These are phyloP conservation scores for Ophiosphaerella korrae DNA, from an alignment of 2,329 filamentous ascomycete species.

Conservation along the genomic window DNA sequence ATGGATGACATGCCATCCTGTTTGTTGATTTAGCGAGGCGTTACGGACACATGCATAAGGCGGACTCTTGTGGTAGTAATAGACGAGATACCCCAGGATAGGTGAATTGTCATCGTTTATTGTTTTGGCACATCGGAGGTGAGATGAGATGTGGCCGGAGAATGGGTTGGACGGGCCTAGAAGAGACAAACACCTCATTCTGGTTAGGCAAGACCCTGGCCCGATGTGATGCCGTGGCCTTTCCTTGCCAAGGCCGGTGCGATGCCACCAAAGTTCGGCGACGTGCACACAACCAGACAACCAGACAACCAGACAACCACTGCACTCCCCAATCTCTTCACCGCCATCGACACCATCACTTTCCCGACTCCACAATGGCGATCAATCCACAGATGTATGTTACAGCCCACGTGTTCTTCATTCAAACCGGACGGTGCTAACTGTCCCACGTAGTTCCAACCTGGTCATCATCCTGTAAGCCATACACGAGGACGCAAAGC, in stretches of 20 bases:
- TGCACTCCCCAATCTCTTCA: not conserved
- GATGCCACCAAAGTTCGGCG: constrained; percentile 30
- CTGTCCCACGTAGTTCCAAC: constrained; percentile 35
- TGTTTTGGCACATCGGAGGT: not conserved
- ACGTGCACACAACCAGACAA: constrained; percentile 12
- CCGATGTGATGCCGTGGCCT: constrained; percentile 33
- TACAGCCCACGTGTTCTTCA: not conserved
- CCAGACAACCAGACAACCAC: constrained; percentile 9
- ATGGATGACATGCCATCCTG: constrained; percentile 7
- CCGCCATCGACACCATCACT: not conserved
- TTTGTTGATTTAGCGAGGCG: constrained; percentile 26
- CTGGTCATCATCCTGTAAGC: constrained; percentile 47
- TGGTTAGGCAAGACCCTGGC: constrained; percentile 21
- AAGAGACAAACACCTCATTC: constrained; percentile 10
- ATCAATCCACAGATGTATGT: constrained; percentile 47
- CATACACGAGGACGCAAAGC: not conserved
- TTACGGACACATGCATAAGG: constrained; percentile 15
- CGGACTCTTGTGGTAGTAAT: constrained; percentile 10
- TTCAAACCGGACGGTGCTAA: constrained; percentile 29
- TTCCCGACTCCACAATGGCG: constrained; percentile 34
- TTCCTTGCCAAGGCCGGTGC: constrained; percentile 21
- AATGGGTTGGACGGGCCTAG: constrained; percentile 33
- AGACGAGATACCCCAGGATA: constrained; percentile 31
- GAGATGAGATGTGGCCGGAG: constrained; percentile 28
- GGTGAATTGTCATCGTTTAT: no score